Evolutionary conservation across 345 rosid species (phyloP), one percentile per base, ranked within the genome.

Genomic region (Eucalyptus tenuipes): DNA sequence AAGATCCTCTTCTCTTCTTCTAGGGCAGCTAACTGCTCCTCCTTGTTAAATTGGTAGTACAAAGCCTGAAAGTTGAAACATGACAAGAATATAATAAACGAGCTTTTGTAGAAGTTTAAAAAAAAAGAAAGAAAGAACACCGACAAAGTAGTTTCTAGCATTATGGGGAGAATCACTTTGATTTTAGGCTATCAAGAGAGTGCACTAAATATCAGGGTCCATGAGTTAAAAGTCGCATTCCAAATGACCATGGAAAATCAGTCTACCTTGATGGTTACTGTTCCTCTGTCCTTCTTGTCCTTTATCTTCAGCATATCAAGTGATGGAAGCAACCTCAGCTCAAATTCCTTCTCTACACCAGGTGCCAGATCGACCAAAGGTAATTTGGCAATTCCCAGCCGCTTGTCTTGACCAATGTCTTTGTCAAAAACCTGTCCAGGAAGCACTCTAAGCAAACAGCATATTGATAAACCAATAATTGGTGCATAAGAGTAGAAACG

Each of bases 211-310:
- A 75, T 37, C 47, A 75, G 47, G 82, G 47, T 37, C 45, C 45
- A 75, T 3, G 47, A 75, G 29, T 75, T 37, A 75, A 4, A 40
- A 37, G 15, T 75, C 40, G 44, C 52, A 64, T 64, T 29, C 7
- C 79, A 88, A 61, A 18, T 48, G 84, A 75, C 47, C 47, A 20
- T 12, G 24, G 29, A 15, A 75, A 75, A 37, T 61, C 47, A 44
- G 22, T 87, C 85, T 90, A 98, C 99, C 99, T 96, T 95, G 49
- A 97, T 89, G 86, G 96, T 94, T 87, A 94, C 86, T 79, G 91
- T 98, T 93, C 99, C 99, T 93, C 99, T 92, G 88, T 98, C 99
- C 91, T 95, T 97, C 93, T 97, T 96, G 90, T 98, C 99, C 93
- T 98, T 98, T 49, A 98, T 91, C 94, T 95, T 98, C 92, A 96